Evolutionary conservation across 371 early-diverging fungal genomes (phyloP).

Genomic region (Circinella minor): DNA sequence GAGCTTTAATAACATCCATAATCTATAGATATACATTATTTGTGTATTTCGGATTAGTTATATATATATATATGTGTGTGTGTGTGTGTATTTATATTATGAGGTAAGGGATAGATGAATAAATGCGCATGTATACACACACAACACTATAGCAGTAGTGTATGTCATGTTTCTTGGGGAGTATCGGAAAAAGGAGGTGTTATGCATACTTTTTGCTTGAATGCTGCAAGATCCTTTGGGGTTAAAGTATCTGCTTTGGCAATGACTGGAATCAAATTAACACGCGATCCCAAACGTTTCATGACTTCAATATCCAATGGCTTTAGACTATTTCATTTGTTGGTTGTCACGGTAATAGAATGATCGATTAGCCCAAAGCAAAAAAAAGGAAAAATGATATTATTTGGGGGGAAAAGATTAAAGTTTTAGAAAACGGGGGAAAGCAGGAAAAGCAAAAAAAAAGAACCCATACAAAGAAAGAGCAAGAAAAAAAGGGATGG

Average conservation of each 20-base stretch:
- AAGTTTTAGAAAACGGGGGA: no score
- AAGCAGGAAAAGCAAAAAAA: no score
- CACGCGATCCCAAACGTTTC: conserved; percentile 80
- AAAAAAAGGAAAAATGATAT: conserved; percentile 30
- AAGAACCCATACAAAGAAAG: no score
- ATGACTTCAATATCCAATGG: conserved; percentile 94
- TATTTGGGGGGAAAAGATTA: no score
- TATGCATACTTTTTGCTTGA: conserved; percentile 70
- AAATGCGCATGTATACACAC: no score
- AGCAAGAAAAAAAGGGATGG: no score
- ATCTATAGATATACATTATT: conserved; percentile 41
- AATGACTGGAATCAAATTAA: conserved; percentile 88
- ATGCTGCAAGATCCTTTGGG: conserved; percentile 73
- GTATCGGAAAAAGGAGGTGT: neutral
- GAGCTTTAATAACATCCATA: conserved; percentile 70
- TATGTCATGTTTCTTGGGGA: neutral
- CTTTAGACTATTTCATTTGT: conserved; percentile 61
- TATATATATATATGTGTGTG: neutral
- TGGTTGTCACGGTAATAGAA: no score
- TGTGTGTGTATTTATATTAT: conserved; percentile 1
- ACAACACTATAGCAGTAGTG: no score
- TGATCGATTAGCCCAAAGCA: no score
- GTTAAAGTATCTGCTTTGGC: conserved; percentile 78
- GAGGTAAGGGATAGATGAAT: no score
- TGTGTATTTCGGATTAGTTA: no score